Percentiles rank a stretch among this genome's conserved stretches.
Evolutionary conservation across 495 filamentous ascomycete species (phyloP).

Genomic region (Talaromyces stipitatus): DNA sequence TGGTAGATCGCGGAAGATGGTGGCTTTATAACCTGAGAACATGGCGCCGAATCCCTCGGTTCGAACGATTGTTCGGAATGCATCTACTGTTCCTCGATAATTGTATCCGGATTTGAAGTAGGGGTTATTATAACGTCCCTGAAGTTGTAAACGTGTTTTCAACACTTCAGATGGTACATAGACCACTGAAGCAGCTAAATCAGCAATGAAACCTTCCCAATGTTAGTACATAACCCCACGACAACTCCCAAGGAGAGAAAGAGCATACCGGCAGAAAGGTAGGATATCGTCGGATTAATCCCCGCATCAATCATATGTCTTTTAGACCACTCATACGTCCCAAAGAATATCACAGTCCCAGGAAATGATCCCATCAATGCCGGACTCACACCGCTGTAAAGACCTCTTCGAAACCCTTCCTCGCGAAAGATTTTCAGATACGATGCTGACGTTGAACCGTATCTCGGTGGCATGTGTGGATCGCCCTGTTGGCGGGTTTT

Average conservation of each 20-base stretch:
- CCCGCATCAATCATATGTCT: conserved; percentile 77
- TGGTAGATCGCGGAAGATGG: conserved; percentile 87
- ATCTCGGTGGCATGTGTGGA: conserved; percentile 82
- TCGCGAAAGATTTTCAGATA: conserved; percentile 90
- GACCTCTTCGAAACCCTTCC: conserved; percentile 76
- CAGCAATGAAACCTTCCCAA: conserved; percentile 67
- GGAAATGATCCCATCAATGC: conserved; percentile 90
- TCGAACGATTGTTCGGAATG: conserved; percentile 71
- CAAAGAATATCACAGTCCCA: conserved; percentile 92
- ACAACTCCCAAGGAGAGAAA: neutral
- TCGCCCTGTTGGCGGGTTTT: conserved; percentile 99
- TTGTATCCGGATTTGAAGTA: conserved; percentile 90
- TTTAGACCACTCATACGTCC: conserved; percentile 93
- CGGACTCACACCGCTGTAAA: conserved; percentile 90
- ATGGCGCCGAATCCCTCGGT: conserved; percentile 77
- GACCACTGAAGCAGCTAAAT: conserved; percentile 81
- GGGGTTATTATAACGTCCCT: conserved; percentile 92
- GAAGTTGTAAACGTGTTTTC: conserved; percentile 90
- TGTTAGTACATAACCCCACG: neutral
- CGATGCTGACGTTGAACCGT: conserved; percentile 77
- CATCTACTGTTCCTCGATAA: conserved; percentile 73
- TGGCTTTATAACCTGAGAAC: conserved; percentile 90
- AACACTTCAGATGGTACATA: conserved; percentile 96
- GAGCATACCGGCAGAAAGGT: conserved; percentile 67
- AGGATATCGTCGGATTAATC: conserved; percentile 69